Evolutionary conservation across 257 asterid species (phyloP), one percentile per base, ranked within the genome.

Genomic region (Perilla frutescens): DNA sequence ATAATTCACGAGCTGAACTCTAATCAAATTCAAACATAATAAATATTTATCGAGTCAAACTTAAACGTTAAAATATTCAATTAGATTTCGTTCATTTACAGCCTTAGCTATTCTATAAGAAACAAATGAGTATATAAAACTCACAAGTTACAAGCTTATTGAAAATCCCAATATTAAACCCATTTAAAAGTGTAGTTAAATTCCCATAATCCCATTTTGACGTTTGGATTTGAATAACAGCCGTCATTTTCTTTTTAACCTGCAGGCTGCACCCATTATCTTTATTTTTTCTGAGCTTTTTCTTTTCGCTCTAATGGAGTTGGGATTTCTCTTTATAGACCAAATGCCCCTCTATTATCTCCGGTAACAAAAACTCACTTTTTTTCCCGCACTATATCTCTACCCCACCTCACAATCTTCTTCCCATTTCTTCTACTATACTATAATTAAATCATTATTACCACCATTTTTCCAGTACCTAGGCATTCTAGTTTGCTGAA

Each of bases 241-340:
- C 70, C 76, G 81, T 75, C 80, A 51, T 45, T 34, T 5, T 11
- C 20, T 49, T 40, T 56, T 71, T 59, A 57, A 67, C 68, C 43
- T 41, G 48, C 44, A 63, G 57, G 57, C 51, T 39, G 10, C 10
- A 45, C 4, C 13, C 13, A 48, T 49, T 64, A 44, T 37, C 26
- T 68, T 53, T 13, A 32, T 45, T 55, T 50, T 34, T 49, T 71
- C 75, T 31, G 73, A 76, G 79, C 81, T 63, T 63, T 7, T 43
- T 20, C 26, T 5, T 76, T 48, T 51, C 58, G 67, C 79, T 62
- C 60, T 43, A 69, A 74, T 74, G 83, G 83, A 55, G 80, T 62
- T 68, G 45, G 5, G 50, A 68, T 60, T 20, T 20, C 1, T 20
- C 26, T 20, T 20, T 78, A 62, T 44, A 50, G 78, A 49, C 67